Evolutionary conservation across 1,139 yeast species (phyloP), one percentile per base, ranked within the genome.

Genomic region (Insectozyma bohioensis): DNA sequence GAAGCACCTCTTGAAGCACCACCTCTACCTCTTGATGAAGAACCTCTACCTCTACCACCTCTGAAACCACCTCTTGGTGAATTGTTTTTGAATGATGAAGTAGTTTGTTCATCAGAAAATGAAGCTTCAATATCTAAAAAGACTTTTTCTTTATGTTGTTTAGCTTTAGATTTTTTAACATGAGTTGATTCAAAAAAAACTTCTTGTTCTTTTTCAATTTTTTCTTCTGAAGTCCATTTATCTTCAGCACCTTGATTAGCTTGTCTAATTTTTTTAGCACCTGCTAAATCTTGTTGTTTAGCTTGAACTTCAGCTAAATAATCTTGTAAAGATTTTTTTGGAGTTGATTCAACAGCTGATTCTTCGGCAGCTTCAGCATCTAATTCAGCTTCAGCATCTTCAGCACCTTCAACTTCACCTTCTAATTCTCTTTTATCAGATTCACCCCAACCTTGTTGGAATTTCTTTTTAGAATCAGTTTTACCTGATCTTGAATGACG

Each of bases 401-500:
- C 72, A 46, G 68, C 78, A 46, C 72, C 88, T 55, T 78, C 85
- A 43, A 61, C 60, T 67, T 80, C 86, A 47, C 79, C 81, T 47
- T 72, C 81, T 40, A 58, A 42, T 58, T 74, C 79, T 53, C 70
- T 72, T 55, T 71, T 67, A 63, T 80, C 80, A 61, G 80, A 80
- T 54, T 88, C 87, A 79, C 95, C 90, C 67, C 94, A 90, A 40
- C 74, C 72, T 69, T 81, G 84, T 64, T 75, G 77, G 58, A 82
- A 73, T 67, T 84, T 82, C 83, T 88, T 88, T 54, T 74, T 77
- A 54, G 95, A 72, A 72, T 88, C 97, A 54, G 80, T 67, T 75
- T 82, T 84, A 57, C 82, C 86, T 47, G 85, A 58, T 75, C 85
- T 85, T 48, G 90, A 79, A 62, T 82, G 94, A 71, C 95, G 94